phyloP scores from a whole-genome alignment of 257 asterid species.

The Solanum paucissectum region DNA sequence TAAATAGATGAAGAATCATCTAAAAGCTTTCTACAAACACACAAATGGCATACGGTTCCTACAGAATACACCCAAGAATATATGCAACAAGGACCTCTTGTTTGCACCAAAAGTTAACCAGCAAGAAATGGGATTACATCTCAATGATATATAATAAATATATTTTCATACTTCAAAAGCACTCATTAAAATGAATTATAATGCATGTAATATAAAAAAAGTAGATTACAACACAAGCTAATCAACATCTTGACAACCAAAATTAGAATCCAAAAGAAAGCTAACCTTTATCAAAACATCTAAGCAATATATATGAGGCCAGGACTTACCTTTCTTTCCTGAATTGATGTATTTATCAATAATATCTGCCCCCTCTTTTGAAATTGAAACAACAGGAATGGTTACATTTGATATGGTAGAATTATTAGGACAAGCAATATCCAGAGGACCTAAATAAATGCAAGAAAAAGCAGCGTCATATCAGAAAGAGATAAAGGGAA shows the following conservation, averaged over 20 bases:
- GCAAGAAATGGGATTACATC: not conserved
- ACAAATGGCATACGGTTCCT: not conserved
- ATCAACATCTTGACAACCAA: not conserved
- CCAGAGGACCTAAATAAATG: constrained; percentile 48
- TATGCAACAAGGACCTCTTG: not conserved
- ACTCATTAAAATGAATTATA: not conserved
- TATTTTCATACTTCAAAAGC: not conserved
- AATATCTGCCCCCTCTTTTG: constrained; percentile 71
- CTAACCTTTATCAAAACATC: not conserved
- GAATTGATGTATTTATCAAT: constrained; percentile 44
- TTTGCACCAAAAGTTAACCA: not conserved
- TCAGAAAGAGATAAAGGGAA: not conserved
- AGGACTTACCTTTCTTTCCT: constrained; percentile 42
- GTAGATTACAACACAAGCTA: not conserved
- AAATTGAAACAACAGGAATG: constrained; percentile 67
- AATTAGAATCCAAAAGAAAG: not conserved
- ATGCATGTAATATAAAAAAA: not conserved
- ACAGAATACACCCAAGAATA: not conserved
- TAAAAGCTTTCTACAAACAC: not conserved
- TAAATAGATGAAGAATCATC: not conserved
- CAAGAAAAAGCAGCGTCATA: constrained; percentile 13
- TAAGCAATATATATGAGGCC: not conserved
- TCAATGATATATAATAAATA: not conserved
- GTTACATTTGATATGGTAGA: constrained; percentile 41
- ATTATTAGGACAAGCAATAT: constrained; percentile 73